Percentiles rank a stretch among this genome's conserved stretches.
Evolutionary conservation across 768 basidiomycete genomes (phyloP).

Genomic region (Pleurotus tuber-regium): DNA sequence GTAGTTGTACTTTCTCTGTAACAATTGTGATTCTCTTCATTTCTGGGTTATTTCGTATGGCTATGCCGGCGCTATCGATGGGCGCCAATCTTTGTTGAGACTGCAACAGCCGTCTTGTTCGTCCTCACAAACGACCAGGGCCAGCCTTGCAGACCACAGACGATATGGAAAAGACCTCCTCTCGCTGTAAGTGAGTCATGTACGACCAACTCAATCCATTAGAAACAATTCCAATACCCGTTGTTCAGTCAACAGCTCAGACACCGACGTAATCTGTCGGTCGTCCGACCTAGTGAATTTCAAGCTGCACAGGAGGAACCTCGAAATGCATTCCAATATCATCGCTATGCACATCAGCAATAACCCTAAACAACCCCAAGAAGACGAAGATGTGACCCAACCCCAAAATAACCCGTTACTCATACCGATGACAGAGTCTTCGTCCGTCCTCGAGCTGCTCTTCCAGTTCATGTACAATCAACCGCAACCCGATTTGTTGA

Average conservation of each 20-base stretch:
- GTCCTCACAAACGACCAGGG: no score
- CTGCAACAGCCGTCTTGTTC: no score
- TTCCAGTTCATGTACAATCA: conserved; percentile 15
- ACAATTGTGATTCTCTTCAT: no score
- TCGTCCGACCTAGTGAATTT: conserved; percentile 8
- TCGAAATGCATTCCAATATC: conserved; percentile 15
- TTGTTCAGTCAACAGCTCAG: neutral
- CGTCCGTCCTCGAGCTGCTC: conserved; percentile 5
- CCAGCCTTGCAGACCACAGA: no score
- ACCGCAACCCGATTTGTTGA: conserved; percentile 12
- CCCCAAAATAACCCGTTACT: neutral
- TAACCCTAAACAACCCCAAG: neutral
- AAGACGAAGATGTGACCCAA: neutral
- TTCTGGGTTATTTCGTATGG: no score
- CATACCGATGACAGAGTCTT: conserved; percentile 11
- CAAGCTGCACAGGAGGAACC: conserved; percentile 4
- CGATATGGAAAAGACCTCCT: neutral
- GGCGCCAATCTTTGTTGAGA: no score
- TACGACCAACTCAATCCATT: neutral
- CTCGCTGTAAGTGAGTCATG: neutral
- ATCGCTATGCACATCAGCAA: neutral
- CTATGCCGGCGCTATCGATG: no score
- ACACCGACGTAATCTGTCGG: conserved; percentile 3
- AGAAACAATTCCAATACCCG: neutral
- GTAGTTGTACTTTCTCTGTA: no score